A percentile compares a stretch with the other conserved stretches of the same genome.
Evolutionary conservation across 495 filamentous ascomycete genomes (phyloP).

Genomic region (Neurospora sp.): DNA sequence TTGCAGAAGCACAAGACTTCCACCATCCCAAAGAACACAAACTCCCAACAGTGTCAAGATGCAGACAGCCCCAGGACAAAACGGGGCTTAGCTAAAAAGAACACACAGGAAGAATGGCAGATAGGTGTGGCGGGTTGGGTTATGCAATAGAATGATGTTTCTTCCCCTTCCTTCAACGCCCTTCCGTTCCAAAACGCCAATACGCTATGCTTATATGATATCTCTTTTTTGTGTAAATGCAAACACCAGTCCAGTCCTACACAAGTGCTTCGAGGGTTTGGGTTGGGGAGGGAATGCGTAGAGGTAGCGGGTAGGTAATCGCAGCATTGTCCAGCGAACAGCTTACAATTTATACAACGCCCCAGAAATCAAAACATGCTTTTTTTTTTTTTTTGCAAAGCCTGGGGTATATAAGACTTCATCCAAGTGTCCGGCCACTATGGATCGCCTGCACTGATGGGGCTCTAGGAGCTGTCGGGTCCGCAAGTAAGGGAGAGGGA

Average conservation of each 20-base stretch:
- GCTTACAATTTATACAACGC: conserved; percentile 10
- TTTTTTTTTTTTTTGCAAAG: conserved; percentile 7
- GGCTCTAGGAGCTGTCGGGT: conserved; percentile 33
- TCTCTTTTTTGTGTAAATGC: conserved; percentile 6
- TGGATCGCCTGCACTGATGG: conserved; percentile 40
- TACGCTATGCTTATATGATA: conserved; percentile 18
- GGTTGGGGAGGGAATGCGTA: not conserved
- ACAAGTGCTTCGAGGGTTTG: not conserved
- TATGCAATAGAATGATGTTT: not conserved
- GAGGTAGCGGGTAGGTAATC: conserved; percentile 7
- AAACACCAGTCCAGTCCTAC: not conserved
- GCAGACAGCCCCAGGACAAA: not conserved
- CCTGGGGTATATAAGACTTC: conserved; percentile 19
- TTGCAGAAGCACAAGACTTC: not conserved
- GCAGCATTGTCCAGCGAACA: conserved; percentile 5
- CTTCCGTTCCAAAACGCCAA: conserved; percentile 9
- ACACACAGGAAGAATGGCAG: not conserved
- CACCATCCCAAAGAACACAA: not conserved
- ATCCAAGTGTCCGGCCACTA: conserved; percentile 39
- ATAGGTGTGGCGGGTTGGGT: not conserved
- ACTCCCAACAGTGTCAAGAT: not conserved
- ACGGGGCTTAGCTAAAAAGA: not conserved
- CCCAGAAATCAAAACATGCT: not conserved
- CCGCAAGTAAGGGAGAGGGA: conserved; percentile 30
- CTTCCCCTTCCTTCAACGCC: conserved; percentile 3